Evolutionary conservation across 768 basidiomycete species (phyloP).

Genomic region (Tulasnella sp.): DNA sequence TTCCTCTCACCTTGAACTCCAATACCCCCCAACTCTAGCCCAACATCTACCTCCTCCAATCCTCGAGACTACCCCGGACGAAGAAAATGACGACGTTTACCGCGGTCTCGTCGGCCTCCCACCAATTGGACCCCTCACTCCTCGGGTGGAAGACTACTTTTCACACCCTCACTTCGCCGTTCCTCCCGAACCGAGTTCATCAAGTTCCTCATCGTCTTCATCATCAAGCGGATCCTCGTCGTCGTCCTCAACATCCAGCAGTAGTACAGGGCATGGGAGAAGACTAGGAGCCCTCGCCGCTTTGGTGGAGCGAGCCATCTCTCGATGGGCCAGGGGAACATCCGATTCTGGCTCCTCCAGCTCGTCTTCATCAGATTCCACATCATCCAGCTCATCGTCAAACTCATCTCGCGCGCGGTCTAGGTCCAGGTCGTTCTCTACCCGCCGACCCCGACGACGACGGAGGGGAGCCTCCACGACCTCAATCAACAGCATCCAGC

Average conservation of each 20-base stretch:
- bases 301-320: conserved; percentile 64
- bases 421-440: conserved; percentile 41
- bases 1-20: not conserved
- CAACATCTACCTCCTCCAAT: not conserved
- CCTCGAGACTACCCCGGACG: conserved; percentile 19
- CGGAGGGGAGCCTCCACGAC: conserved; percentile 47
- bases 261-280: conserved; percentile 33
- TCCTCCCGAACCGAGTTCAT: conserved; percentile 32
- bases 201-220: conserved; percentile 37
- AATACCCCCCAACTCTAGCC: not conserved
- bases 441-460: conserved; percentile 39
- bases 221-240: conserved; percentile 44
- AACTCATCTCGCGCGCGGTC: conserved; percentile 37
- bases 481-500: conserved; percentile 52
- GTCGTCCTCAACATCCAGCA: conserved; percentile 38
- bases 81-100: conserved; percentile 54
- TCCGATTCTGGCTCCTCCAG: conserved; percentile 33
- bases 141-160: conserved; percentile 30
- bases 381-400: conserved; percentile 42
- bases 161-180: conserved; percentile 34
- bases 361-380: conserved; percentile 43
- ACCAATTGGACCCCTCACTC: conserved; percentile 10
- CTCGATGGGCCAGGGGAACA: conserved; percentile 60
- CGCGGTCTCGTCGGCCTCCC: conserved; percentile 45
- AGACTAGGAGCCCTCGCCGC: conserved; percentile 51